Evolutionary conservation across 805 yeast species (phyloP).

Genomic region (Saccharomycopsis sp.): DNA sequence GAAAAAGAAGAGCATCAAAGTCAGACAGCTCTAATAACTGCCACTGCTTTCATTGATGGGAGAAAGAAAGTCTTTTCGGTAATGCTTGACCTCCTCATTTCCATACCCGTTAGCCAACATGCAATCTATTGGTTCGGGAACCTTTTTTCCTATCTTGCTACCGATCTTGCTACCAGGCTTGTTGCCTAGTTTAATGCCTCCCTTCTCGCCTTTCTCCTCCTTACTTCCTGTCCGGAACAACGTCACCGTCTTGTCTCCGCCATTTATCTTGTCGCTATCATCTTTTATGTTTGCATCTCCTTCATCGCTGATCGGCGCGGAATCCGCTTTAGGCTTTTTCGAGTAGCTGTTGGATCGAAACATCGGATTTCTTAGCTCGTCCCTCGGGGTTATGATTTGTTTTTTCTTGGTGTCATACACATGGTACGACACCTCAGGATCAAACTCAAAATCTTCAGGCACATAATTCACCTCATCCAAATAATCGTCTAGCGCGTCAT

Average conservation of each 20-base stretch:
- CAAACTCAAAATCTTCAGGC: constrained; percentile 33
- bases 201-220: not conserved
- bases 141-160: not conserved
- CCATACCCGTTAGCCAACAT: not conserved
- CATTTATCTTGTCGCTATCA: not conserved
- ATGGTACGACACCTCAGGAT: constrained; percentile 15
- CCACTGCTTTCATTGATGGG: not conserved
- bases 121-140: not conserved
- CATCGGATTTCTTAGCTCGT: constrained; percentile 6
- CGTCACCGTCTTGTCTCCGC: constrained; percentile 11
- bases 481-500: constrained; percentile 24
- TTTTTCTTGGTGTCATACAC: constrained; percentile 7
- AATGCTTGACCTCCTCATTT: not conserved
- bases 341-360: constrained; percentile 21
- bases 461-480: constrained; percentile 32
- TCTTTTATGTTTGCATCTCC: constrained; percentile 10
- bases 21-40: too few species aligned
- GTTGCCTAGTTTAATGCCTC: not conserved
- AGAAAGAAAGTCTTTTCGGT: not conserved
- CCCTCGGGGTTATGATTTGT: not conserved
- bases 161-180: not conserved
- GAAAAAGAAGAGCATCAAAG: too few species aligned
- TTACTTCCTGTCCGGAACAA: constrained; percentile 5
- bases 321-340: constrained; percentile 14
- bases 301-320: too few species aligned